These are phyloP conservation scores for Fraxinus pennsylvanica DNA, from an alignment of 257 asterid genomes.

Conservation along the genomic window DNA sequence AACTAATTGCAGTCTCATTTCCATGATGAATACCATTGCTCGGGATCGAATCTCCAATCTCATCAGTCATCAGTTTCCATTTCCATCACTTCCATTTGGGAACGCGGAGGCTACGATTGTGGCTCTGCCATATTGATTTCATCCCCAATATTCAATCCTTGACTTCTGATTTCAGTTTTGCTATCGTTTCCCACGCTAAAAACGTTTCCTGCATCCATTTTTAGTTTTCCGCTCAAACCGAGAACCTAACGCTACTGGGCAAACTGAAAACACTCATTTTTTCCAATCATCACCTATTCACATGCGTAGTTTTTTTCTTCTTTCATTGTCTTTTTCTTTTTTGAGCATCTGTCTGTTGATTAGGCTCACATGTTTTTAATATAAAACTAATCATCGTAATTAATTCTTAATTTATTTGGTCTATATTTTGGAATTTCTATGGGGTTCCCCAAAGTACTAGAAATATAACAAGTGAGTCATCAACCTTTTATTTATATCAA, in stretches of 20 bases:
- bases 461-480: no score
- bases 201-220: conserved; percentile 33
- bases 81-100: conserved; percentile 72
- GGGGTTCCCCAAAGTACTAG: neutral
- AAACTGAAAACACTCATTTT: conserved; percentile 3
- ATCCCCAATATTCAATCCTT: conserved; percentile 21
- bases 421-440: neutral
- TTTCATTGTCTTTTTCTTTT: no score
- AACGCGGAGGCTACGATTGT: conserved; percentile 35
- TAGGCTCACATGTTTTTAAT: neutral
- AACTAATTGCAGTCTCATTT: conserved; percentile 38
- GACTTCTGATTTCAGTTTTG: conserved; percentile 16
- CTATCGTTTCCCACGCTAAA: conserved; percentile 10
- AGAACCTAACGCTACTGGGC: conserved; percentile 14
- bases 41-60: conserved; percentile 29
- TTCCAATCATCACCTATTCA: neutral
- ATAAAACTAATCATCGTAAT: neutral
- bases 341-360: neutral
- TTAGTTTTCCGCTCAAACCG: neutral
- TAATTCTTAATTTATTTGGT: neutral
- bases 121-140: conserved; percentile 24
- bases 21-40: conserved; percentile 27
- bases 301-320: neutral
- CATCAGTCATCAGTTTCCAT: conserved; percentile 57
- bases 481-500: neutral